A percentile compares a stretch with the other conserved stretches of the same genome.
phyloP scores from a whole-genome alignment of 768 basidiomycete species.

The Favolaschia claudopus region DNA sequence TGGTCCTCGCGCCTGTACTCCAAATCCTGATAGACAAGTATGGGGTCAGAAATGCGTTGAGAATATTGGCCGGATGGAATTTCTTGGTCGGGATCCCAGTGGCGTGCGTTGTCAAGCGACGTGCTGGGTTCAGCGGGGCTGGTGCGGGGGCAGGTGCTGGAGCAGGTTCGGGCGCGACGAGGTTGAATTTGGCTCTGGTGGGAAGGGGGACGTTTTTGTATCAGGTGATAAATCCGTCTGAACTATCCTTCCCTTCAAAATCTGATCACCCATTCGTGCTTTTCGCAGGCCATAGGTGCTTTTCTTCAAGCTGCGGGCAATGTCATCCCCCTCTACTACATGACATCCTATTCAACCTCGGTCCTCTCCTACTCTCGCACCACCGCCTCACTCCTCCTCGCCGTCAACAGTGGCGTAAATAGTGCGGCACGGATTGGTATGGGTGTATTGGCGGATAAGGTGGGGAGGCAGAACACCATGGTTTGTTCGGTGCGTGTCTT shows the following conservation, averaged over 20 bases:
- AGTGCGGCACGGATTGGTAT: conserved; percentile 48
- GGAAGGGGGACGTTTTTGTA: conserved; percentile 50
- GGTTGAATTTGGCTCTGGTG: conserved; percentile 45
- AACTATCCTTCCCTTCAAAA: too few species aligned
- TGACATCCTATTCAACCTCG: conserved; percentile 49
- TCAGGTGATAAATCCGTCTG: conserved; percentile 36
- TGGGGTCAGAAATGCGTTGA: conserved; percentile 44
- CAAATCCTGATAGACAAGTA: conserved; percentile 43
- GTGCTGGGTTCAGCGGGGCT: conserved; percentile 25
- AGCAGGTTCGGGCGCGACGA: too few species aligned
- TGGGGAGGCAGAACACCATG: conserved; percentile 55
- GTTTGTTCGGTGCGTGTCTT: conserved; percentile 42
- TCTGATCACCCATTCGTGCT: not conserved
- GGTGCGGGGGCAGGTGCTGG: conserved; percentile 24
- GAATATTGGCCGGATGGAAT: conserved; percentile 51
- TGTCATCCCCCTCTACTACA: conserved; percentile 53
- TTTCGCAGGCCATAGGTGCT: conserved; percentile 43
- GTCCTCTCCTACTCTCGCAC: conserved; percentile 47
- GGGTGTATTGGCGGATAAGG: conserved; percentile 50
- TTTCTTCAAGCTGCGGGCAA: conserved; percentile 55
- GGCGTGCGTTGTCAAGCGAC: conserved; percentile 41
- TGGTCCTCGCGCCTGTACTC: conserved; percentile 49
- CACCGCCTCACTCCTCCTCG: conserved; percentile 47
- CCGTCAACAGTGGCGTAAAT: conserved; percentile 52
- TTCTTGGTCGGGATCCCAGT: conserved; percentile 45